A percentile compares a stretch with the other conserved stretches of the same genome.
Evolutionary conservation across 345 rosid species (phyloP).

Genomic region (Eucalyptus sp.): DNA sequence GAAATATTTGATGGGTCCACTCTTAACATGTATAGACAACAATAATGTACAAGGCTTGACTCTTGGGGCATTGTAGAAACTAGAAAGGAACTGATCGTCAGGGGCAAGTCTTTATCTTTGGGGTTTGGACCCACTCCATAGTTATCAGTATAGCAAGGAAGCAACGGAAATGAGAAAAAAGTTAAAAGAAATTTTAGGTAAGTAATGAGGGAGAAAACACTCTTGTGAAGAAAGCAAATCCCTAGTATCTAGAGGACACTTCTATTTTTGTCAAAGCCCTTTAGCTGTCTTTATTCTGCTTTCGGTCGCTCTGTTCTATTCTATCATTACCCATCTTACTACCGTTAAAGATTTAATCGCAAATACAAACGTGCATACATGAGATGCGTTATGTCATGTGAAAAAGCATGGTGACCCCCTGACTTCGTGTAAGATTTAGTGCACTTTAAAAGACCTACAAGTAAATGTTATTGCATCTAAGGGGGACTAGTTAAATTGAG

Average conservation of each 20-base stretch:
- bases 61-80: neutral
- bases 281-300: neutral
- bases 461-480: neutral
- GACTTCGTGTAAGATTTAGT: neutral
- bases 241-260: neutral
- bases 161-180: neutral
- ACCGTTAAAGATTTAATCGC: neutral
- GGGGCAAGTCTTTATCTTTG: neutral
- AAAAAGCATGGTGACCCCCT: neutral
- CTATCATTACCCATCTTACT: neutral
- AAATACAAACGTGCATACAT: neutral
- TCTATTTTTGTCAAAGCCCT: neutral
- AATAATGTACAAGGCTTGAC: neutral
- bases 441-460: neutral
- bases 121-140: neutral
- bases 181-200: neutral
- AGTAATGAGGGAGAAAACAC: neutral
- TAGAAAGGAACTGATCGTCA: neutral
- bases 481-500: neutral
- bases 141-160: neutral
- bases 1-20: neutral
- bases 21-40: neutral
- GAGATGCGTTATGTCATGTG: neutral
- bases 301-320: neutral
- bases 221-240: neutral